Evolutionary conservation across 495 filamentous ascomycete species (phyloP).

Genomic region (Aspergillus taichungensis): DNA sequence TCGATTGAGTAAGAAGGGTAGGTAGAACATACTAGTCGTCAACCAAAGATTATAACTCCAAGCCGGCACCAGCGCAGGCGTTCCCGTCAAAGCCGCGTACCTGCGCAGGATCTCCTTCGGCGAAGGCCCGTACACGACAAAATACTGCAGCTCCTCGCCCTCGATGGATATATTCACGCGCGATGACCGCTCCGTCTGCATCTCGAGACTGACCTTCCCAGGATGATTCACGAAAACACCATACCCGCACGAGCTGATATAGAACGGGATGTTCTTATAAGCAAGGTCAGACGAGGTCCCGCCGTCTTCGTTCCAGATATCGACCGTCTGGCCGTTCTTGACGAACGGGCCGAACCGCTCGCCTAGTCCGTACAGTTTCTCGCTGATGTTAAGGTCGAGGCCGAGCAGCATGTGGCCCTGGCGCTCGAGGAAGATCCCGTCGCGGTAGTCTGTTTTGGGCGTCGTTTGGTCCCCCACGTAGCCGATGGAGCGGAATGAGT

Average conservation of each 20-base stretch:
- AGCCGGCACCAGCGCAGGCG: slow-evolving; percentile 49
- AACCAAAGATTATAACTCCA: slow-evolving; percentile 70
- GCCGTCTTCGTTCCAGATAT: slow-evolving; percentile 65
- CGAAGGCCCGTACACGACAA: slow-evolving; percentile 56
- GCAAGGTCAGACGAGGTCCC: slow-evolving; percentile 62
- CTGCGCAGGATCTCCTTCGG: slow-evolving; percentile 59
- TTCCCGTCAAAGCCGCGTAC: slow-evolving; percentile 55
- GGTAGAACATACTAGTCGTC: slow-evolving; percentile 40
- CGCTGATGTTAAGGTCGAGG: slow-evolving; percentile 54
- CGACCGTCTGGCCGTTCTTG: slow-evolving; percentile 59
- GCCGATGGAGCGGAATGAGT: slow-evolving; percentile 52
- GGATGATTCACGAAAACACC: slow-evolving; percentile 61
- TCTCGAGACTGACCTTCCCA: slow-evolving; percentile 52
- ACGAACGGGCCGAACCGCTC: slow-evolving; percentile 64
- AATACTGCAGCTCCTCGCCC: slow-evolving; percentile 51
- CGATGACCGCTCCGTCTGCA: slow-evolving; percentile 58
- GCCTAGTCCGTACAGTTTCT: slow-evolving; percentile 60
- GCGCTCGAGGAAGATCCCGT: slow-evolving; percentile 45
- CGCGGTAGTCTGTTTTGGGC: slow-evolving; percentile 39
- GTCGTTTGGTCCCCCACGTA: slow-evolving; percentile 44
- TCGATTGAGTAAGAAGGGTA: not conserved
- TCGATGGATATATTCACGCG: slow-evolving; percentile 55
- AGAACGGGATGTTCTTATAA: slow-evolving; percentile 70
- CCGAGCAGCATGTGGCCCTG: slow-evolving; percentile 54
- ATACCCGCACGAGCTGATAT: slow-evolving; percentile 58